phyloP scores from a whole-genome alignment of 1,284 basidiomycete genomes.

The Leccinum subrobustum region DNA sequence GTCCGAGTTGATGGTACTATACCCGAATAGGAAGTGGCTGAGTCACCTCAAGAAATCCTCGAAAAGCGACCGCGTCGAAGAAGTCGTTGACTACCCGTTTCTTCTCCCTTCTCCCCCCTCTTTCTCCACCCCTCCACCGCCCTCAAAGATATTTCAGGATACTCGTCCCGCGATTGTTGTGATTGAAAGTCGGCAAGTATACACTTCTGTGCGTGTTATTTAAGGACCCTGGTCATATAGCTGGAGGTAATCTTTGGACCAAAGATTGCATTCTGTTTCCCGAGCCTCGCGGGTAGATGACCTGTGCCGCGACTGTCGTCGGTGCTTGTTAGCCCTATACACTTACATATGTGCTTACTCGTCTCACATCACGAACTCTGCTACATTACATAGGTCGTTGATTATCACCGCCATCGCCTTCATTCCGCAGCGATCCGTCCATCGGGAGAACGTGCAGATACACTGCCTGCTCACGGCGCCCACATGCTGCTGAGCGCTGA shows the following conservation, averaged over 20 bases:
- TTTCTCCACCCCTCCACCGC: slow-evolving; percentile 22
- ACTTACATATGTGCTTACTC: background rate
- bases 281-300: background rate
- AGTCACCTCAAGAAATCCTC: slow-evolving; percentile 19
- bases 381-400: background rate
- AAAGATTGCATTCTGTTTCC: background rate
- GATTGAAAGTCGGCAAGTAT: background rate
- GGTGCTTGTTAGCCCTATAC: background rate
- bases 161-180: background rate
- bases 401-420: background rate
- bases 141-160: slow-evolving; percentile 23
- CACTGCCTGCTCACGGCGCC: background rate
- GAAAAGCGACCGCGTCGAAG: slow-evolving; percentile 36
- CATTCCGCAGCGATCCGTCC: background rate
- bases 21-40: slow-evolving; percentile 15
- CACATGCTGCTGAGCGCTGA: background rate
- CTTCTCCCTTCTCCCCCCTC: background rate
- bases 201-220: background rate
- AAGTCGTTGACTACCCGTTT: background rate
- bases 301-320: background rate
- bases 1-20: slow-evolving; percentile 1
- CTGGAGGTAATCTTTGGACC: background rate
- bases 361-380: background rate
- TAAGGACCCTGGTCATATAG: background rate
- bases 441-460: background rate